Percentiles rank a stretch among this genome's conserved stretches.
These are phyloP conservation scores for Rickenella mellea DNA, from an alignment of 768 basidiomycete genomes.

Conservation along the genomic window DNA sequence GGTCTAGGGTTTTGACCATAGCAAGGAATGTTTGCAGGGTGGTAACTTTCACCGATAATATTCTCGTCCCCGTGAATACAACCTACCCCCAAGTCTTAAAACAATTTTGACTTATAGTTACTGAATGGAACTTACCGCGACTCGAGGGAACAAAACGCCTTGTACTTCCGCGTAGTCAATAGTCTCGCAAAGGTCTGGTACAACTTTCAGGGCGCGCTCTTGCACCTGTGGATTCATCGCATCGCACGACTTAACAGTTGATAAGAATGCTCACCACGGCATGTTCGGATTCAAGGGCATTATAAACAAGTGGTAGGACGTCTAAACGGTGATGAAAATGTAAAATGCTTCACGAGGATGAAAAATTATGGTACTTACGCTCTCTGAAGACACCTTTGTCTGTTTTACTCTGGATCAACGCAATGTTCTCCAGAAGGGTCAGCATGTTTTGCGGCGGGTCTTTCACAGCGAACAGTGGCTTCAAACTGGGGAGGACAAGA, in stretches of 20 bases:
- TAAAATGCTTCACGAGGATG: neutral
- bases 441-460: conserved; percentile 98
- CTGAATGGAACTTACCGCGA: conserved; percentile 73
- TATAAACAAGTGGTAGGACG: conserved; percentile 93
- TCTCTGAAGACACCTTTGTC: conserved; percentile 80
- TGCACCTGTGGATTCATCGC: conserved; percentile 53
- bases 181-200: conserved; percentile 84
- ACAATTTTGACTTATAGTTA: neutral
- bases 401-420: conserved; percentile 82
- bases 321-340: conserved; percentile 34
- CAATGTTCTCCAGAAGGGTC: conserved; percentile 82
- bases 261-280: conserved; percentile 40
- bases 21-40: conserved; percentile 74
- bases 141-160: conserved; percentile 79
- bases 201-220: conserved; percentile 76
- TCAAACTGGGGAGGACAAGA: conserved; percentile 77
- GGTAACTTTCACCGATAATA: conserved; percentile 85
- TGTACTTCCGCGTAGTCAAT: conserved; percentile 96
- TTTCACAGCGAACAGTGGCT: conserved; percentile 81
- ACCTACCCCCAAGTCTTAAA: conserved; percentile 35
- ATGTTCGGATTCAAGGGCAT: conserved; percentile 94
- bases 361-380: conserved; percentile 42
- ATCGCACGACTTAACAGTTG: conserved; percentile 1
- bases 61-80: conserved; percentile 87
- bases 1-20: conserved; percentile 87